phyloP scores from a whole-genome alignment of 176 grass and related monocot species.

The Ensete ventricosum region DNA sequence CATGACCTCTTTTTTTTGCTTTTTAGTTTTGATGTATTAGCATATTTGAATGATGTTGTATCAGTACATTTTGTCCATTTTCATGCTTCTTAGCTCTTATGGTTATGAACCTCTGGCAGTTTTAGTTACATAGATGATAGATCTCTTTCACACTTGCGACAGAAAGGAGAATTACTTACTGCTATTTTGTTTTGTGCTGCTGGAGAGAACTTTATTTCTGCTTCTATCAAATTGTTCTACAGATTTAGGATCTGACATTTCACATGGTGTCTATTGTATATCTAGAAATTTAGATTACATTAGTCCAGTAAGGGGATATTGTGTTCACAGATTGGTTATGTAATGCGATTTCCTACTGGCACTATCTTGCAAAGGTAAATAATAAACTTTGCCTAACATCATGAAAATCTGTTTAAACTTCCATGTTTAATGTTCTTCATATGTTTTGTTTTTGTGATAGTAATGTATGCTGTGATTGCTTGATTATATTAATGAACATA shows the following conservation, averaged over 20 bases:
- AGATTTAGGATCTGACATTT: not conserved
- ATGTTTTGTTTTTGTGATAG: constrained; percentile 6
- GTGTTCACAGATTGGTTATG: not conserved
- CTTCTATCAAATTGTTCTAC: not conserved
- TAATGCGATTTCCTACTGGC: not conserved
- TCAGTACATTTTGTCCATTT: not conserved
- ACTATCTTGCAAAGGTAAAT: not conserved
- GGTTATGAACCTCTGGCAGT: not conserved
- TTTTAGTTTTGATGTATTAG: no score
- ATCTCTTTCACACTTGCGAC: not conserved
- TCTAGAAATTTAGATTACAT: not conserved
- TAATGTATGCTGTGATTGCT: constrained; percentile 9
- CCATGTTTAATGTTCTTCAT: not conserved
- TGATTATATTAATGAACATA: constrained; percentile 21
- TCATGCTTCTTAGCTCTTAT: not conserved
- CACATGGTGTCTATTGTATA: not conserved
- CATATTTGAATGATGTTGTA: not conserved
- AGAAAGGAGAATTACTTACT: not conserved
- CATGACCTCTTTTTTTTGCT: no score
- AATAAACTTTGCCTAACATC: not conserved
- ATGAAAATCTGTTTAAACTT: constrained; percentile 2
- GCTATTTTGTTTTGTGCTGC: not conserved
- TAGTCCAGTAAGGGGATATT: not conserved
- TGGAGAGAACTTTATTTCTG: not conserved
- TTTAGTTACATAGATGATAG: not conserved